phyloP scores from a whole-genome alignment of 106 monocot genomes.

The Dioscorea zingiberensis region DNA sequence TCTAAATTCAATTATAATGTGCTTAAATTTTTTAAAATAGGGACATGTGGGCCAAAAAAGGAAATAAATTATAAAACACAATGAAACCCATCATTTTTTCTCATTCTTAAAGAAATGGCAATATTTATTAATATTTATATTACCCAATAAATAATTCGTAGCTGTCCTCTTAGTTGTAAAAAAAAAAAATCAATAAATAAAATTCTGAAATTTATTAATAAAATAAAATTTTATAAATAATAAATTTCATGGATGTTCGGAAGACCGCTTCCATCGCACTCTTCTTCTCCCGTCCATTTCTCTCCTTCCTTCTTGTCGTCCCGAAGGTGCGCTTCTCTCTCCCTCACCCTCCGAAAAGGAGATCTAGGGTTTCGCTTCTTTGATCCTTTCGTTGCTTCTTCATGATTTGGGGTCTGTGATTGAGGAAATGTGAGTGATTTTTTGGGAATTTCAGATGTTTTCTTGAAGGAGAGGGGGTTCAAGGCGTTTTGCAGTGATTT shows the following conservation, averaged over 20 bases:
- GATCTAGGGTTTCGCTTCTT: conserved; percentile 2
- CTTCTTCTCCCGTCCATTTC: conserved; percentile 2
- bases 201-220: too few species aligned
- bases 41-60: too few species aligned
- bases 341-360: not conserved
- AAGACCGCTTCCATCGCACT: conserved; percentile 21
- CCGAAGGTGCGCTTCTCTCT: not conserved
- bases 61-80: too few species aligned
- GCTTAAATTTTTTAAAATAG: too few species aligned
- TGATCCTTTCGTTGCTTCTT: not conserved
- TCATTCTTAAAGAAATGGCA: too few species aligned
- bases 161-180: too few species aligned
- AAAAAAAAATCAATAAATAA: too few species aligned
- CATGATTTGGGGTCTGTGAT: not conserved
- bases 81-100: too few species aligned
- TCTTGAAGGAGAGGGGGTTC: not conserved
- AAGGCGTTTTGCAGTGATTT: not conserved
- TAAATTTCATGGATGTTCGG: not conserved
- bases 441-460: conserved; percentile 3
- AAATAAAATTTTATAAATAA: too few species aligned
- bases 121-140: too few species aligned
- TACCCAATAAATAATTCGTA: too few species aligned
- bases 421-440: conserved; percentile 2
- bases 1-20: too few species aligned
- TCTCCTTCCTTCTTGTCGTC: not conserved